Percentiles rank a stretch among this genome's conserved stretches.
Conservation (phyloP, 805 yeast species). For the Teunomyces barrocoloradensis region DNA sequence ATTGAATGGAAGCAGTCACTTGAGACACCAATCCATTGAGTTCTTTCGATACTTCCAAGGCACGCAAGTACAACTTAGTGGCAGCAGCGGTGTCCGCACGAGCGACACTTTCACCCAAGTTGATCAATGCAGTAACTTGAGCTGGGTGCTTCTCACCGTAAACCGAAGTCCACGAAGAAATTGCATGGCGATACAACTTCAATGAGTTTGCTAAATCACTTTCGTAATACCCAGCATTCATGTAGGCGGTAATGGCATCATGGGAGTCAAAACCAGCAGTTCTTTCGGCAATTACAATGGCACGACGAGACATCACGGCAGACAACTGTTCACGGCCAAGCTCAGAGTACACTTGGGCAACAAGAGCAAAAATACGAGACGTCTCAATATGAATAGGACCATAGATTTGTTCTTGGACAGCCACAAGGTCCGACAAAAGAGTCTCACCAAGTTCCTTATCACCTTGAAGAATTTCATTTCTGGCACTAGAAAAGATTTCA, state of each 20-base stretch:
- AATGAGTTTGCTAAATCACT: conserved; percentile 60
- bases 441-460: conserved; percentile 56
- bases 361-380: conserved; percentile 61
- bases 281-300: conserved; percentile 76
- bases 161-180: conserved; percentile 56
- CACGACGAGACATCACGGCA: conserved; percentile 59
- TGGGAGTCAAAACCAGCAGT: conserved; percentile 75
- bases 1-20: conserved; percentile 62
- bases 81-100: conserved; percentile 51
- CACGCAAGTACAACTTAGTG: conserved; percentile 49
- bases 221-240: conserved; percentile 75
- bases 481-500: conserved; percentile 71
- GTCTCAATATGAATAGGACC: conserved; percentile 80
- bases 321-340: conserved; percentile 58
- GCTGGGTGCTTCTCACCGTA: conserved; percentile 70
- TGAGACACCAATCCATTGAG: conserved; percentile 59
- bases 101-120: conserved; percentile 60
- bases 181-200: conserved; percentile 57
- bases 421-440: conserved; percentile 65
- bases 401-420: conserved; percentile 77
- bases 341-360: conserved; percentile 68
- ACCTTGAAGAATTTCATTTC: conserved; percentile 36
- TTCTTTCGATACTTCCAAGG: conserved; percentile 49
- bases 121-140: conserved; percentile 57
- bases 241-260: conserved; percentile 67